These are phyloP conservation scores for Catenaria anguillulae DNA, from an alignment of 371 early-diverging fungal genomes.

Conservation along the genomic window DNA sequence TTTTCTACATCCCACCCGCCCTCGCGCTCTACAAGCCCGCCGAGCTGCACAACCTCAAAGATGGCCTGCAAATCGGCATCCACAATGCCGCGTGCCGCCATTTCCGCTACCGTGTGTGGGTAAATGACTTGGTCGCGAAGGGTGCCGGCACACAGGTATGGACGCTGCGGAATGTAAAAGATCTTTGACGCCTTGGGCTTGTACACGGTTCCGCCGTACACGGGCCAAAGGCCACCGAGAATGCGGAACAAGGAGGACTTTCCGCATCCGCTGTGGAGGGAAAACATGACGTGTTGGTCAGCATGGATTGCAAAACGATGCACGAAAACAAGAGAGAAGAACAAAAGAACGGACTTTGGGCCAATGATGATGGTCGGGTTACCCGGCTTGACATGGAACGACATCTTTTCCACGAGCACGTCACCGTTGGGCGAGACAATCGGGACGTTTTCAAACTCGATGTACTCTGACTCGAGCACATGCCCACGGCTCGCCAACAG, in stretches of 20 bases:
- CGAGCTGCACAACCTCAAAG: constrained; percentile 52
- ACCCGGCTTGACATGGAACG: constrained; percentile 43
- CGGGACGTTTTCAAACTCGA: constrained; percentile 21
- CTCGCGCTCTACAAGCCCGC: constrained; percentile 58
- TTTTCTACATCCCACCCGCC: constrained; percentile 75
- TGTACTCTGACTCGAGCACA: not conserved
- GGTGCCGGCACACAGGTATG: constrained; percentile 70
- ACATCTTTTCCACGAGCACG: constrained; percentile 39
- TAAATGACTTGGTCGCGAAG: constrained; percentile 79
- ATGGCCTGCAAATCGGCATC: constrained; percentile 60
- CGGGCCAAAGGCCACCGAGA: constrained; percentile 76
- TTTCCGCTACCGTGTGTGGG: constrained; percentile 65
- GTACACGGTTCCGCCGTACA: constrained; percentile 52
- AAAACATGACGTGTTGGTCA: not conserved
- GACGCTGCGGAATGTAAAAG: constrained; percentile 77
- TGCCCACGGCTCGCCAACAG: constrained; percentile 10
- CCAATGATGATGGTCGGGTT: constrained; percentile 57
- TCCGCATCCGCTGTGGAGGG: too few species aligned
- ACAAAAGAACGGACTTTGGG: constrained; percentile 61
- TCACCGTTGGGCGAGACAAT: constrained; percentile 42
- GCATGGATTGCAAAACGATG: too few species aligned
- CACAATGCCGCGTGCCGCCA: constrained; percentile 51
- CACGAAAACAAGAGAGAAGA: not conserved
- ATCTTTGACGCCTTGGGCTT: constrained; percentile 50
- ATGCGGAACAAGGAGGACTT: constrained; percentile 56